phyloP scores from a whole-genome alignment of 2,329 filamentous ascomycete species.

The Aspergillus luchuensis region DNA sequence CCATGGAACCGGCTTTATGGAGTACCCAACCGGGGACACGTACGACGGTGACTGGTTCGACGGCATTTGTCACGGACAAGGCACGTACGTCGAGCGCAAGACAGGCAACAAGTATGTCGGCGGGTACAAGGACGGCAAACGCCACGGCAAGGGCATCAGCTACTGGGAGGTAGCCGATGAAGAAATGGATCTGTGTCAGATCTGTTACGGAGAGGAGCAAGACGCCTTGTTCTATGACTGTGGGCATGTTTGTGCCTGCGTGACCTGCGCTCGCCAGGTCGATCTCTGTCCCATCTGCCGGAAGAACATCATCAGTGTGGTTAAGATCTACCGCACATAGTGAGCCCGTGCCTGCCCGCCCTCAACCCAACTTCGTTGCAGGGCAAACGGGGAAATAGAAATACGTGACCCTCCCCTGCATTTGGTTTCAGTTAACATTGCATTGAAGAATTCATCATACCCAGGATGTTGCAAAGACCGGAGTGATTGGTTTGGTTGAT shows the following conservation, averaged over 20 bases:
- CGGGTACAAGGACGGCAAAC: conserved; percentile 62
- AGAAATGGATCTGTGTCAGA: conserved; percentile 60
- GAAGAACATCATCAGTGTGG: conserved; percentile 57
- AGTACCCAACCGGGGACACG: conserved; percentile 56
- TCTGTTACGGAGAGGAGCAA: conserved; percentile 63
- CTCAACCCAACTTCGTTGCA: no score
- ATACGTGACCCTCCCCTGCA: neutral
- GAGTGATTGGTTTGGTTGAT: conserved; percentile 3
- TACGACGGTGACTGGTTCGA: conserved; percentile 52
- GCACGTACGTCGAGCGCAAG: conserved; percentile 57
- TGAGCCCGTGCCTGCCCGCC: neutral
- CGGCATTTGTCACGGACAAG: conserved; percentile 56
- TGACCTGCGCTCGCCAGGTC: conserved; percentile 60
- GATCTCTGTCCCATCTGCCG: conserved; percentile 64
- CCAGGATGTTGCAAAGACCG: conserved; percentile 15
- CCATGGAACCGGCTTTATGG: conserved; percentile 60
- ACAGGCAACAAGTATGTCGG: conserved; percentile 64
- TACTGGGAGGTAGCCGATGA: conserved; percentile 65
- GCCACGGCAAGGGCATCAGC: conserved; percentile 63
- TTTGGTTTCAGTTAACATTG: conserved; percentile 13
- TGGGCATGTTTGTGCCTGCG: conserved; percentile 64
- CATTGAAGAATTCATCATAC: conserved; percentile 24
- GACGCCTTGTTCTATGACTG: conserved; percentile 65
- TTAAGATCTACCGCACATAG: conserved; percentile 58
- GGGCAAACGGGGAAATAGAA: neutral